Evolutionary conservation across 2,329 filamentous ascomycete species (phyloP).

Genomic region (Ascochyta lentis): DNA sequence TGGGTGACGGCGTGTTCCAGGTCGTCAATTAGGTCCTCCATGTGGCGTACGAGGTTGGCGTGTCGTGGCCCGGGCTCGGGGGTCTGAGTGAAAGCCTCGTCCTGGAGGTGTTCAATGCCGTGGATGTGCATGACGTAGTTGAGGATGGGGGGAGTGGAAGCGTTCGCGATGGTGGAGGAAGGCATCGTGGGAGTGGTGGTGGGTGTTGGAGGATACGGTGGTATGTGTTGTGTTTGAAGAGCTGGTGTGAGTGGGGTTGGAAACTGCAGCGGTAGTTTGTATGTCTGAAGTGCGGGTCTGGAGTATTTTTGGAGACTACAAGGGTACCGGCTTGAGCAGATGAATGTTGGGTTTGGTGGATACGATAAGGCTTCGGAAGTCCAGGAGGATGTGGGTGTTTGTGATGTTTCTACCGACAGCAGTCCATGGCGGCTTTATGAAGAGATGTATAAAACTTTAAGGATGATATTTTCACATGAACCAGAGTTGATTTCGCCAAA

Average conservation of each 20-base stretch:
- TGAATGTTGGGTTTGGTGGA: not conserved
- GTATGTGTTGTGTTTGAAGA: not conserved
- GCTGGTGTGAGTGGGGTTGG: not conserved
- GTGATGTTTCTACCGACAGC: no score
- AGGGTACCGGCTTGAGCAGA: no score
- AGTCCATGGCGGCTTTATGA: no score
- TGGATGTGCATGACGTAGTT: not conserved
- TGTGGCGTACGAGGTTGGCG: not conserved
- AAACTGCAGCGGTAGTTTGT: not conserved
- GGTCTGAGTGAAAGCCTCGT: no score
- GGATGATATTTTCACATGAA: not conserved
- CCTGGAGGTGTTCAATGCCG: not conserved
- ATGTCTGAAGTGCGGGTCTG: not conserved
- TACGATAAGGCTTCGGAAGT: not conserved
- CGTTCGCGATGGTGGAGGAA: not conserved
- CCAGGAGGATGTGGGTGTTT: not conserved
- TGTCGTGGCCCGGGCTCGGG: no score
- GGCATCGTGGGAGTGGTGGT: not conserved
- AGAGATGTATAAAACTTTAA: no score
- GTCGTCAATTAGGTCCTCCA: not conserved
- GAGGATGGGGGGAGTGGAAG: not conserved
- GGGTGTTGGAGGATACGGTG: not conserved
- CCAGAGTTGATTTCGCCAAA: not conserved
- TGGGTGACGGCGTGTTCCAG: not conserved
- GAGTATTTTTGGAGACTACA: no score